A percentile compares a stretch with the other conserved stretches of the same genome.
These are phyloP conservation scores for Pogostemon cablin DNA, from an alignment of 257 asterid genomes.

Conservation along the genomic window DNA sequence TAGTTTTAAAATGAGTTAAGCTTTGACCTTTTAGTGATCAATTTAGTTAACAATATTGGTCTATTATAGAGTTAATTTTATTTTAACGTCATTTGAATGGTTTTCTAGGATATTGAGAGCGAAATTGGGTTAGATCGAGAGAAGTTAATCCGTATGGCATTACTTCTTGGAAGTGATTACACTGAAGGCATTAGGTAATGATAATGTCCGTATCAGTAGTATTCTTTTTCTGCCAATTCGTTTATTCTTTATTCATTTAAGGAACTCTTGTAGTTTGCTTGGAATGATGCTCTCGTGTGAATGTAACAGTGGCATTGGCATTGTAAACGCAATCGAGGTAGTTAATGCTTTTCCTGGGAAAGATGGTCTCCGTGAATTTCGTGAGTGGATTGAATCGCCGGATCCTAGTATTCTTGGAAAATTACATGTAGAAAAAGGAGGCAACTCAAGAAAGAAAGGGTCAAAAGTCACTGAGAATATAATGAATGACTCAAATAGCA, in stretches of 20 bases:
- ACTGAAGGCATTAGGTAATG: constrained; percentile 95
- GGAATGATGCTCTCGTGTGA: constrained; percentile 25
- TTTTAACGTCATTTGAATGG: constrained; percentile 33
- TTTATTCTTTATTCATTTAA: neutral
- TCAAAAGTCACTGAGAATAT: constrained; percentile 43
- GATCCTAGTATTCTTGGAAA: constrained; percentile 88
- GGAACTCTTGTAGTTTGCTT: constrained; percentile 20
- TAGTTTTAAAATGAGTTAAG: neutral
- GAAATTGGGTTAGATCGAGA: constrained; percentile 92
- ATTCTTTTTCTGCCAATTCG: neutral
- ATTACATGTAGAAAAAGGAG: constrained; percentile 47
- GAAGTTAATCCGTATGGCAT: constrained; percentile 77
- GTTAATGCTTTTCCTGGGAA: constrained; percentile 90
- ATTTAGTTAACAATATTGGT: constrained; percentile 2
- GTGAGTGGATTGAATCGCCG: constrained; percentile 97
- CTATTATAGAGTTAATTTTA: constrained; percentile 12
- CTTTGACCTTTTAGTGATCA: neutral
- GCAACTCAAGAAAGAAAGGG: constrained; percentile 46
- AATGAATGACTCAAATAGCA: constrained; percentile 36
- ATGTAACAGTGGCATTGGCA: constrained; percentile 81
- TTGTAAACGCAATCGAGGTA: constrained; percentile 95
- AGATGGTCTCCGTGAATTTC: constrained; percentile 81
- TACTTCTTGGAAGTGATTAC: constrained; percentile 94
- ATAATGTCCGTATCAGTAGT: constrained; percentile 12
- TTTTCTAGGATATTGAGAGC: constrained; percentile 72